phyloP scores from a whole-genome alignment of 257 asterid genomes.

The Solanum lycopersicoides region DNA sequence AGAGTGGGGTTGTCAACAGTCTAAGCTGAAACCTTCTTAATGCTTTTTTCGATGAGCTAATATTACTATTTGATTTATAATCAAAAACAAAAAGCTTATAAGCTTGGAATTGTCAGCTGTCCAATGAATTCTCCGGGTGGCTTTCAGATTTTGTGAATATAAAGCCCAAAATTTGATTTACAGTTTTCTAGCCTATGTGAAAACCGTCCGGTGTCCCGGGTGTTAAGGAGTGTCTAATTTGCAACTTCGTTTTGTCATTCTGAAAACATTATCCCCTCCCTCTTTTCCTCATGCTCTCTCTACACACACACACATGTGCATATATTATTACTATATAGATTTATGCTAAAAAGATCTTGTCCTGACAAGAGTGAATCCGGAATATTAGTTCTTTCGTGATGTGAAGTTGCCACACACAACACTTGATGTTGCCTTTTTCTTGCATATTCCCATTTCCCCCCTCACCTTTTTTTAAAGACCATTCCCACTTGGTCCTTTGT shows the following conservation, averaged over 20 bases:
- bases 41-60: not conserved
- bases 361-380: not conserved
- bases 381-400: not conserved
- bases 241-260: not conserved
- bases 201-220: not conserved
- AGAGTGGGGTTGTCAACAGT: not conserved
- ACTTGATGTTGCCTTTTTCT: not conserved
- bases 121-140: not conserved
- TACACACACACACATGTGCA: no score
- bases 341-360: not conserved
- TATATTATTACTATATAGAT: no score
- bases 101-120: not conserved
- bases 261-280: no score
- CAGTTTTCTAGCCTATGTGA: not conserved
- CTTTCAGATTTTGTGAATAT: not conserved
- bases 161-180: not conserved
- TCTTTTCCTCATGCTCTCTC: no score
- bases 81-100: not conserved
- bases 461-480: not conserved
- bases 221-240: not conserved
- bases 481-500: not conserved
- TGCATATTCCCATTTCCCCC: not conserved
- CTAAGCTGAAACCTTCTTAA: not conserved
- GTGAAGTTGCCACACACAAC: not conserved
- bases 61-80: not conserved